phyloP scores from a whole-genome alignment of 2,329 filamentous ascomycete genomes.

The Neofusicoccum sp. region DNA sequence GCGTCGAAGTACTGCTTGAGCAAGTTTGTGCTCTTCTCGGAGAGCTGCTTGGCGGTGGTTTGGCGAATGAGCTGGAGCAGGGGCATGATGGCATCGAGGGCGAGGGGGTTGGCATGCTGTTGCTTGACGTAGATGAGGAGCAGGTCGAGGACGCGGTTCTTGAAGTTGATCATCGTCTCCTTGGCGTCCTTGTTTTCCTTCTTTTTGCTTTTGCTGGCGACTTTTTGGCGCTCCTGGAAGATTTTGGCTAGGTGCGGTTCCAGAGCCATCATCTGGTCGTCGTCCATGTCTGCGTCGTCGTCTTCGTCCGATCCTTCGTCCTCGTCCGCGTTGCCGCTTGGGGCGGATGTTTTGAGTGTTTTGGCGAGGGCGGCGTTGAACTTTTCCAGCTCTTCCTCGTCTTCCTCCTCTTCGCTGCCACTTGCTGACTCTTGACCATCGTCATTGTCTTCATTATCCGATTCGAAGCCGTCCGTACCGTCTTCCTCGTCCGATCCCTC shows the following conservation, averaged over 20 bases:
- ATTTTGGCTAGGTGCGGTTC: conserved; percentile 83
- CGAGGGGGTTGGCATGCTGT: conserved; percentile 68
- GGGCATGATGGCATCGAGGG: conserved; percentile 72
- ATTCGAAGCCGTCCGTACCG: conserved; percentile 29
- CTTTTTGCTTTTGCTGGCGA: conserved; percentile 54
- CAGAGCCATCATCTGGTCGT: conserved; percentile 91
- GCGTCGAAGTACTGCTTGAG: conserved; percentile 72
- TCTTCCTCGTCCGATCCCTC: conserved; percentile 29
- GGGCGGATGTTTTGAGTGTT: conserved; percentile 68
- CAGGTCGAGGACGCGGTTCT: conserved; percentile 87
- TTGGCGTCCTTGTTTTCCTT: conserved; percentile 86
- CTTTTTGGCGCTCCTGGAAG: conserved; percentile 75
- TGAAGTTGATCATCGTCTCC: conserved; percentile 90
- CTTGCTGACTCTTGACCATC: conserved; percentile 29
- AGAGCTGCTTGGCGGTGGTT: conserved; percentile 75
- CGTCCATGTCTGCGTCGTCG: conserved; percentile 80
- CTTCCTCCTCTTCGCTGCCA: conserved; percentile 33
- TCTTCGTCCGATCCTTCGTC: conserved; percentile 63
- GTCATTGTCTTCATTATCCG: conserved; percentile 26
- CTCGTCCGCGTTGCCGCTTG: conserved; percentile 62
- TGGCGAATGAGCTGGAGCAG: conserved; percentile 74
- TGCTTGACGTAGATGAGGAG: conserved; percentile 83
- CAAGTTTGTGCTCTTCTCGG: conserved; percentile 71
- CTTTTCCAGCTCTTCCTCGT: conserved; percentile 57
- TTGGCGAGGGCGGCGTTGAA: conserved; percentile 78